phyloP scores from a whole-genome alignment of 1,284 basidiomycete species.

The Ustilago esculenta region DNA sequence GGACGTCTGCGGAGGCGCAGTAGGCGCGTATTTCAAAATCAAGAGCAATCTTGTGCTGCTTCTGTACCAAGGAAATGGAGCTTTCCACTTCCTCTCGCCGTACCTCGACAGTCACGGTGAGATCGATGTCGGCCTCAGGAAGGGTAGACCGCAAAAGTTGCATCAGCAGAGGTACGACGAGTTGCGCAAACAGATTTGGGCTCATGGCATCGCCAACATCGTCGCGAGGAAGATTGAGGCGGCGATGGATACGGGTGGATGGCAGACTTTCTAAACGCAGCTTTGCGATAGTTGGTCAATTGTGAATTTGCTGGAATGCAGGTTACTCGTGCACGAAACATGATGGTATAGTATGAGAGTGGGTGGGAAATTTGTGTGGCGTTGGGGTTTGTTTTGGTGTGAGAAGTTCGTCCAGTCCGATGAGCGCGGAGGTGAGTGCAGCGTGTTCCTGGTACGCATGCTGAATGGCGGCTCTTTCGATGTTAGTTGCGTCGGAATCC shows the following conservation, averaged over 20 bases:
- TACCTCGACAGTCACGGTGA: conserved; percentile 96
- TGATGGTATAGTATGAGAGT: too few species aligned
- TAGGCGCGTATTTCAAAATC: conserved; percentile 90
- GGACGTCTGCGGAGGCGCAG: conserved; percentile 88
- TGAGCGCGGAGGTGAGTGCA: conserved; percentile 3
- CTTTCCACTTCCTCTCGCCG: conserved; percentile 82
- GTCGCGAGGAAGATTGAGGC: conserved; percentile 86
- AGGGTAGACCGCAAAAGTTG: conserved; percentile 85
- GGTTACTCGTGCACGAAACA: too few species aligned
- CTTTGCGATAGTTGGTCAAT: neutral
- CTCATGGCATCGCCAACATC: conserved; percentile 86
- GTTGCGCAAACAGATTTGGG: conserved; percentile 86
- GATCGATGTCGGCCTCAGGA: conserved; percentile 88
- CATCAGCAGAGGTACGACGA: conserved; percentile 91
- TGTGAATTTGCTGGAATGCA: too few species aligned
- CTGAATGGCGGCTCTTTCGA: conserved; percentile 19
- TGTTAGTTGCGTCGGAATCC: neutral
- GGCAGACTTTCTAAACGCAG: conserved; percentile 79
- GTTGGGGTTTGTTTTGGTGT: neutral
- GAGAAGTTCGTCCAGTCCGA: conserved; percentile 1
- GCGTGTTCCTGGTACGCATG: conserved; percentile 39
- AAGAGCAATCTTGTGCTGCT: conserved; percentile 93
- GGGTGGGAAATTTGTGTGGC: too few species aligned
- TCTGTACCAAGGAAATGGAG: conserved; percentile 86
- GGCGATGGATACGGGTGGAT: conserved; percentile 83